Conservation (phyloP, 164 flowering plant species). For the Liquidambar formosana region DNA sequence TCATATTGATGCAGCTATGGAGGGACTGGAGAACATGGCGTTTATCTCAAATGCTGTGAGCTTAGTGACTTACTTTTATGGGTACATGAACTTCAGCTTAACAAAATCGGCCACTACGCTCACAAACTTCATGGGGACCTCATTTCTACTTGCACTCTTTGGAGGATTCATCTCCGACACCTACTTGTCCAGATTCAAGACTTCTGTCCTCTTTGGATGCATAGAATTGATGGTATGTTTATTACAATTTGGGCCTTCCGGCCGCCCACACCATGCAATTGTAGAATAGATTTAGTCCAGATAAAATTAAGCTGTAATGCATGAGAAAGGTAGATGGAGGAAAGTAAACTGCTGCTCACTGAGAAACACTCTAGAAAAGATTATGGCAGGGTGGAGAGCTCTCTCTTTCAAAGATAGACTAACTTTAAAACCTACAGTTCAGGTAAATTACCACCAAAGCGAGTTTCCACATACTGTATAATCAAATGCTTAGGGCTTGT, state of each 20-base stretch:
- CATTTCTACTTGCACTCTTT: constrained; percentile 57
- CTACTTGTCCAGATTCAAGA: constrained; percentile 67
- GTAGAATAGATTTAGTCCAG: not conserved
- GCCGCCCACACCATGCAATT: too few relatives aligned
- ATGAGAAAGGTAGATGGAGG: not conserved
- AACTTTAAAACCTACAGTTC: too few relatives aligned
- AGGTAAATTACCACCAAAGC: too few relatives aligned
- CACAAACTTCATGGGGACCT: constrained; percentile 73
- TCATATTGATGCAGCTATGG: constrained; percentile 54
- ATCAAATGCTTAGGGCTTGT: too few relatives aligned
- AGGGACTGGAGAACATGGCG: constrained; percentile 78
- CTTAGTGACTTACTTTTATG: constrained; percentile 63
- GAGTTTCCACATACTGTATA: too few relatives aligned
- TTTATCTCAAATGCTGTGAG: constrained; percentile 53
- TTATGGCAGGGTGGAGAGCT: too few relatives aligned
- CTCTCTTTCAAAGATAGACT: too few relatives aligned
- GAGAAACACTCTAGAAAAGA: too few relatives aligned
- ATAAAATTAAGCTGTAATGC: too few relatives aligned
- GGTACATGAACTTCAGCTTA: constrained; percentile 71
- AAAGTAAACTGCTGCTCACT: too few relatives aligned
- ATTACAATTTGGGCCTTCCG: too few relatives aligned
- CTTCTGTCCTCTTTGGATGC: constrained; percentile 53
- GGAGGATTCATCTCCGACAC: constrained; percentile 77
- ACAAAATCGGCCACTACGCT: constrained; percentile 67
- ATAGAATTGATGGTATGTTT: constrained; percentile 52